Base-by-base conservation (phyloP, 306 rosid species). In the Carpinus fangiana region DNA sequence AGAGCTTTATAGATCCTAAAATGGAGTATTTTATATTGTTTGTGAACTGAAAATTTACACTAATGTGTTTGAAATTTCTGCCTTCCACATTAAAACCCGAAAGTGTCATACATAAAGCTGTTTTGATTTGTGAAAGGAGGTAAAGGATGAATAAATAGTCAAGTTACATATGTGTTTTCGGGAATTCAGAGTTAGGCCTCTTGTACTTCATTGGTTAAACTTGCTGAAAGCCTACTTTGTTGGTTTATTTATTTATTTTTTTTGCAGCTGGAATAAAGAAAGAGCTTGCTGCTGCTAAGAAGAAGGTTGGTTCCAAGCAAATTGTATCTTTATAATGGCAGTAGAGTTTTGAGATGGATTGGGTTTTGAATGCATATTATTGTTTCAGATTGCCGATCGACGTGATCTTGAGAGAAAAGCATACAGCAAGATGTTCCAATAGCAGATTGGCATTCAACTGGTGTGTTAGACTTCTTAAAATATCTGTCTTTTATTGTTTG, bases 191-290 rank as follows among this genome's bases (percentile, higher is more conserved):
- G 7, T 17, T 57, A 20, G 13, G 7, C 36, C 6, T 23, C 10
- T 11, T 71, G 5, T n/a, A 70, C 26, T n/a, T 51, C 48, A 56
- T 68, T 72, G 28, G 4, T 13, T 1, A 20, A 68, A 61, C 70
- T 81, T 79, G 34, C 76, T 72, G 43, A 78, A 76, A 20, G 21
- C 80, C 78, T 53, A 45, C 67, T 76, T 36, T 55, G 48, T 75
- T 38, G 74, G 82, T 41, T 67, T 23, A 23, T 23, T 23, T 23
- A 23, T 47, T 50, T 87, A 73, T 83, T 78, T 93, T 70, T 46
- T 48, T 85, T 84, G 74, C 90, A 94, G 98, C 87, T 87, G 98
- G 97, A 76, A 94, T 92, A 8, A 94, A 88, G 78, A 94, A 81
- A 84, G 98, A 89, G 85, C 87, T 89, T 47, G 92, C 93, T 54